These are phyloP conservation scores for Chalaropsis ovoidea DNA, from an alignment of 2,329 filamentous ascomycete species.

Conservation along the genomic window DNA sequence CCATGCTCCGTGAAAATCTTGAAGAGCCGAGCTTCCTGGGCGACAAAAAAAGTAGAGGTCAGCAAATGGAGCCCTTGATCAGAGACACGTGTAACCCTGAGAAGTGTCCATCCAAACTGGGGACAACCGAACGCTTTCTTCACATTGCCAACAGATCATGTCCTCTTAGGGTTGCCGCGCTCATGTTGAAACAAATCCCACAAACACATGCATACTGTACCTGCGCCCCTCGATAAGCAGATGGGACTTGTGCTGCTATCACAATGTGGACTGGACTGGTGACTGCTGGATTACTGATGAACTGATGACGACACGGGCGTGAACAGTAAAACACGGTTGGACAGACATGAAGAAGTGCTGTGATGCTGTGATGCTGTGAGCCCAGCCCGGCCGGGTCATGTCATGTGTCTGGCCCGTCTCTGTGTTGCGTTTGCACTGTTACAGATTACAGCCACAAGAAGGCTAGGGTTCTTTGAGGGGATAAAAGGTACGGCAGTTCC, in stretches of 20 bases:
- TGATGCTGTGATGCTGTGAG: too few relatives aligned
- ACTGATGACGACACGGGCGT: neutral
- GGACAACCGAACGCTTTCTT: neutral
- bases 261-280: neutral
- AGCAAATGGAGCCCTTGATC: neutral
- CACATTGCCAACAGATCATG: neutral
- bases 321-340: neutral
- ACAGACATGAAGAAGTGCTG: neutral
- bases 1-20: too few relatives aligned
- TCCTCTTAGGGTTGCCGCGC: constrained; percentile 1
- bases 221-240: neutral
- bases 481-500: neutral
- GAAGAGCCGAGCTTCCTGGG: too few relatives aligned
- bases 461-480: neutral
- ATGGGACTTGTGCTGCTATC: neutral
- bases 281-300: neutral
- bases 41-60: neutral
- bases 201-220: neutral
- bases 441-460: neutral
- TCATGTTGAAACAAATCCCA: constrained; percentile 2
- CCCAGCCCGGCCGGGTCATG: neutral
- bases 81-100: neutral
- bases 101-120: neutral
- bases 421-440: neutral
- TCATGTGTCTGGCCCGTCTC: neutral